Base-by-base conservation (phyloP, 176 grass and related monocot genomes). In the Coix lacrymajobi region DNA sequence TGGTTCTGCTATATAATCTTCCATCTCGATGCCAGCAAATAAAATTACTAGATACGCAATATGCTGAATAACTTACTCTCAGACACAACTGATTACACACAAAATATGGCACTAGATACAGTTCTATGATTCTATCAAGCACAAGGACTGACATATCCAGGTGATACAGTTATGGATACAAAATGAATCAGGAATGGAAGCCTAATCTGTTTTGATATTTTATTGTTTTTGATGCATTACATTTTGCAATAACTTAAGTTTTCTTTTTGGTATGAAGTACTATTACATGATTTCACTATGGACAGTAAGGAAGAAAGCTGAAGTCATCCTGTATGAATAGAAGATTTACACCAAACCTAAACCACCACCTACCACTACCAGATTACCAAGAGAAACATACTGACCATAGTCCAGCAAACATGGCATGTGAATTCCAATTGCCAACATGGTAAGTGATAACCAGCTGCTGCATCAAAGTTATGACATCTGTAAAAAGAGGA, bases 261-360 rank as follows among this genome's bases (percentile, higher is more conserved):
- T 57, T 38, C 24, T 26, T 33, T 39, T 25, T 49, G 36, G 29
- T 29, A 33, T 69, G 41, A n/a, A 68, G 78, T 48, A 78, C 78
- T 82, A 68, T n/a, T 32, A 74, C 88, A 79, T 49, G 30, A 58
- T 79, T n/a, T 83, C 25, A 73, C n/a, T 90, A 90, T 79, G 60
- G 60, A 87, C 79, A 83, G 58, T 74, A 82, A 78, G 62, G 22
- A 83, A 87, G n/a, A 51, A 83, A 79, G 72, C 48, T 68, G 67
- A 79, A 79, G 31, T n/a, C 37, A 83, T 69, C 19, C 29, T 79
- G 49, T 79, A 87, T 62, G 78, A 49, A 66, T 72, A 82, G 82
- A 78, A 17, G 73, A 85, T 84, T 81, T 85, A 81, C 72, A 88
- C 60, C 30, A 64, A 31, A 77, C 15, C 31, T 40, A 81, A 76